These are phyloP conservation scores for Paratinospora sagittata DNA, from an alignment of 164 flowering plant genomes.

Conservation along the genomic window DNA sequence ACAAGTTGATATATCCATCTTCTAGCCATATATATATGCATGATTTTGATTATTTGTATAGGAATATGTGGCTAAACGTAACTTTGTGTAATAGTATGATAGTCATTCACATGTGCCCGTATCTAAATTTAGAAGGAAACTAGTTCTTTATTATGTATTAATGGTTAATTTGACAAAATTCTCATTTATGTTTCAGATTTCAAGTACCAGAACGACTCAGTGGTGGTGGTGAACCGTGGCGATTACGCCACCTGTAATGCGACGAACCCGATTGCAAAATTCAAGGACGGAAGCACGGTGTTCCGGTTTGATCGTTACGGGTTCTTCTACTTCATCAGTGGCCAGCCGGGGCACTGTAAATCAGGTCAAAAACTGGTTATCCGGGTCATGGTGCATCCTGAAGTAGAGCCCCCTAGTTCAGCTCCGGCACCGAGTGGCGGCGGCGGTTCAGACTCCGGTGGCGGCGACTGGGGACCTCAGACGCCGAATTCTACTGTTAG, in stretches of 20 bases:
- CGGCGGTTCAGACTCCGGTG: background rate
- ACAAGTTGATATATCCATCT: background rate
- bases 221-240: slow-evolving; percentile 35
- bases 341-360: slow-evolving; percentile 35
- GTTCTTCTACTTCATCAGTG: slow-evolving; percentile 53
- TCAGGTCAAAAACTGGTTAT: slow-evolving; percentile 42
- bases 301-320: slow-evolving; percentile 42
- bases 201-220: slow-evolving; percentile 55
- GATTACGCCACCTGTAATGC: slow-evolving; percentile 37
- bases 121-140: no score
- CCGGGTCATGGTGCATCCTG: slow-evolving; percentile 40
- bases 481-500: slow-evolving; percentile 23
- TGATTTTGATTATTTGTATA: background rate
- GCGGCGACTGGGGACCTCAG: slow-evolving; percentile 14
- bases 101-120: no score
- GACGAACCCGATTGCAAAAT: slow-evolving; percentile 25
- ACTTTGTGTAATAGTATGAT: no score
- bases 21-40: background rate
- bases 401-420: slow-evolving; percentile 10
- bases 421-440: slow-evolving; percentile 28
- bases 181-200: slow-evolving; percentile 29
- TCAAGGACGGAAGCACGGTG: slow-evolving; percentile 36
- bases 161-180: background rate
- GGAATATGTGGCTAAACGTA: no score
- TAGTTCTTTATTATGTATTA: background rate